phyloP scores from a whole-genome alignment of 805 yeast species.

The Kodamaea leandrae region DNA sequence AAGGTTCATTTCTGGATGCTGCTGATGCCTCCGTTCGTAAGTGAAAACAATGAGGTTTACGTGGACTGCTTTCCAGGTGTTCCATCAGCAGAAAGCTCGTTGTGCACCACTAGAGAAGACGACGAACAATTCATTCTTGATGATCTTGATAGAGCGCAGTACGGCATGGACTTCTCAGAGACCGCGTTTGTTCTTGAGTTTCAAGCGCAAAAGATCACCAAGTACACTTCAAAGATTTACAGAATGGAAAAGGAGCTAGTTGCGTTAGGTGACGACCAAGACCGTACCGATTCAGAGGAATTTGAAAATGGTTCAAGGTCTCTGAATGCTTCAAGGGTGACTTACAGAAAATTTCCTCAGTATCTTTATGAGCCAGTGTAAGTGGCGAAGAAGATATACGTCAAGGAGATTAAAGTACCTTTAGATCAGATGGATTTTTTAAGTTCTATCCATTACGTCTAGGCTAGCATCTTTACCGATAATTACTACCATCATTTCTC shows the following conservation, averaged over 20 bases:
- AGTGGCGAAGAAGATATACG: too few species aligned
- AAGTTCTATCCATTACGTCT: too few species aligned
- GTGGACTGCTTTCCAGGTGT: constrained; percentile 53
- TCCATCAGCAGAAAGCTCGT: not conserved
- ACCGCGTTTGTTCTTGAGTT: constrained; percentile 48
- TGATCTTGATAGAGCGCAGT: constrained; percentile 20
- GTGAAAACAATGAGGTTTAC: constrained; percentile 17
- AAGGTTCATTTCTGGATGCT: constrained; percentile 66
- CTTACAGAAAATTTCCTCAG: too few species aligned
- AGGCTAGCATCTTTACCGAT: too few species aligned
- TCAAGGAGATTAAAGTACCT: too few species aligned
- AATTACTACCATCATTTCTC: not conserved
- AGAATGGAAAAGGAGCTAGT: constrained; percentile 14
- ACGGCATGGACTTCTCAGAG: constrained; percentile 22
- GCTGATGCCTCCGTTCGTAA: constrained; percentile 48
- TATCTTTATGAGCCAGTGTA: too few species aligned
- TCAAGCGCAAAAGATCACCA: constrained; percentile 53
- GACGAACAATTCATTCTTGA: too few species aligned
- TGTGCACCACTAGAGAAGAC: not conserved
- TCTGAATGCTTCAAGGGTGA: too few species aligned
- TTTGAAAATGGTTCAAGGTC: too few species aligned
- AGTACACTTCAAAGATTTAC: constrained; percentile 41
- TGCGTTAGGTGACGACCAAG: not conserved
- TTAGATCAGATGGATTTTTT: too few species aligned
- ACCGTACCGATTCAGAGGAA: too few species aligned